These are phyloP conservation scores for Globisporangium nagaii DNA, from an alignment of 352 stramenopile genomes.

Conservation along the genomic window DNA sequence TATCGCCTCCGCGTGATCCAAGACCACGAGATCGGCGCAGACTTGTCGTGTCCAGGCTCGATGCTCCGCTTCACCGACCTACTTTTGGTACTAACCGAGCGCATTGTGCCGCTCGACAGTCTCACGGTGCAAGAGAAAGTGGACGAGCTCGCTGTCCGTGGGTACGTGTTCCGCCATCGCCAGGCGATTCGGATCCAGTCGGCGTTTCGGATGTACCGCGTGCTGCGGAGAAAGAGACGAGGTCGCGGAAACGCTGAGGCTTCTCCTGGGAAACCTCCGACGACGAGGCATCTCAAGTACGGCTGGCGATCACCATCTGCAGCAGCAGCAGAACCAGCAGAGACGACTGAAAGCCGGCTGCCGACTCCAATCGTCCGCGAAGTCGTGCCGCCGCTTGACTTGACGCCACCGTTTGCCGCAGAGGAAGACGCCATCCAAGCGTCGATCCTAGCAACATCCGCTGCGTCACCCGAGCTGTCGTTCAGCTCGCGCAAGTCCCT, in stretches of 20 bases:
- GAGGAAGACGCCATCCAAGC: conserved; percentile 3
- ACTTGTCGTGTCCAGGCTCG: conserved; percentile 37
- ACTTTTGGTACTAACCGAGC: conserved; percentile 59
- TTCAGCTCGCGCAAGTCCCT: not conserved
- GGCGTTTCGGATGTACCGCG: conserved; percentile 55
- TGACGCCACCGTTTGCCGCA: not conserved
- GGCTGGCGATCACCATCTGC: no score
- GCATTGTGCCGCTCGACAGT: conserved; percentile 61
- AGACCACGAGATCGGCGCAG: conserved; percentile 37
- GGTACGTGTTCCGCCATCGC: conserved; percentile 61
- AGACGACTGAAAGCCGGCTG: not conserved
- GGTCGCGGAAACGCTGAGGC: not conserved
- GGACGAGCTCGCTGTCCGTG: conserved; percentile 65
- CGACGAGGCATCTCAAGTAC: not conserved
- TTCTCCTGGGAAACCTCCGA: not conserved
- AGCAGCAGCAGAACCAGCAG: not conserved
- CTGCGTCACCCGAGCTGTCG: conserved; percentile 6
- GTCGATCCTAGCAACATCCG: conserved; percentile 10
- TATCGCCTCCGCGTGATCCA: conserved; percentile 58
- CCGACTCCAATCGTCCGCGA: not conserved
- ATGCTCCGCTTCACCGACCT: conserved; percentile 80
- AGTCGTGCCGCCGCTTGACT: not conserved
- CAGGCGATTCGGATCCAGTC: conserved; percentile 60
- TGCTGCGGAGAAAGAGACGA: conserved; percentile 15
- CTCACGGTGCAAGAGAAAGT: conserved; percentile 82